A percentile compares a stretch with the other conserved stretches of the same genome.
These are phyloP conservation scores for Xylaria sp. DNA, from an alignment of 2,329 filamentous ascomycete genomes.

Conservation along the genomic window DNA sequence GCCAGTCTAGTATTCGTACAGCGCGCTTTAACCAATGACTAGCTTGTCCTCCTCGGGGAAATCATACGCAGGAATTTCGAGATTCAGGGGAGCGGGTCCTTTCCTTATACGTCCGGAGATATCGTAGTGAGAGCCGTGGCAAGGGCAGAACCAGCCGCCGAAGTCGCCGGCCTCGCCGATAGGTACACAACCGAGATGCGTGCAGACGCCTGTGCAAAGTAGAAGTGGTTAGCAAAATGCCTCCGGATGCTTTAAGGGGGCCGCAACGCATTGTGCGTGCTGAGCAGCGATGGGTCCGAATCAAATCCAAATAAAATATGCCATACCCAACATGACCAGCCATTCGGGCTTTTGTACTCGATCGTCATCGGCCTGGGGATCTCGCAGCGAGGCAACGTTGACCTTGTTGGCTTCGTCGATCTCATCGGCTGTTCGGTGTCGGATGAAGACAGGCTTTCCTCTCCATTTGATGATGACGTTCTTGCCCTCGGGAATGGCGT, in stretches of 20 bases:
- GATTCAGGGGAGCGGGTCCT: constrained; percentile 95
- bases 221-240: constrained; percentile 25
- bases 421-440: constrained; percentile 91
- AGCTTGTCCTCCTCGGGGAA: constrained; percentile 90
- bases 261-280: not conserved
- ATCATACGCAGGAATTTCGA: constrained; percentile 91
- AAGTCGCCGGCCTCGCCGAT: constrained; percentile 98
- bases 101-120: constrained; percentile 98
- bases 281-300: not conserved
- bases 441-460: constrained; percentile 99
- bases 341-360: constrained; percentile 98
- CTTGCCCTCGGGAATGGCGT: constrained; percentile 96
- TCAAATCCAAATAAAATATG: constrained; percentile 21
- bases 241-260: not conserved
- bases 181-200: constrained; percentile 97
- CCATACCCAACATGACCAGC: constrained; percentile 94
- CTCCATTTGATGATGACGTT: constrained; percentile 99
- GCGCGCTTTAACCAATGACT: constrained; percentile 79
- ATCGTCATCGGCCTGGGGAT: constrained; percentile 88
- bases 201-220: constrained; percentile 80
- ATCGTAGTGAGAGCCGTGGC: constrained; percentile 99
- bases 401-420: constrained; percentile 93
- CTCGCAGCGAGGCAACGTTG: constrained; percentile 82
- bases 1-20: constrained; percentile 43
- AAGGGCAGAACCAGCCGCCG: constrained; percentile 99